Conservation (phyloP, 139 green algal genomes). For the Auxenochlorella pyrenoidosa region DNA sequence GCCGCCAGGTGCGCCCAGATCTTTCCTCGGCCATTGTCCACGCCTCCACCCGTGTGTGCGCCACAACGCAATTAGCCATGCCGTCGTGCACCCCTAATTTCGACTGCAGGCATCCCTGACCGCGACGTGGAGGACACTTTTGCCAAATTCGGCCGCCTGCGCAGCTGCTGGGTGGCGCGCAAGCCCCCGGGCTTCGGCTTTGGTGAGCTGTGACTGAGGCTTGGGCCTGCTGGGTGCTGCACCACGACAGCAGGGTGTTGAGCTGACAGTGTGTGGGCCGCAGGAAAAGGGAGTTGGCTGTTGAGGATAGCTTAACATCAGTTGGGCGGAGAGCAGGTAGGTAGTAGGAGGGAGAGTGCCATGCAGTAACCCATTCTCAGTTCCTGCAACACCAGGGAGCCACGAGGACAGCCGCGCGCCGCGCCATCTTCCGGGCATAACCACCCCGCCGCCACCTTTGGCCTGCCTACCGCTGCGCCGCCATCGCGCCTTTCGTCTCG, state of each 20-base stretch:
- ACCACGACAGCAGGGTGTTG: neutral
- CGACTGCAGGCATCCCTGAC: conserved; percentile 39
- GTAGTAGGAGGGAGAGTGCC: neutral
- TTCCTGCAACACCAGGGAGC: neutral
- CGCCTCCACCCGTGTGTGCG: neutral
- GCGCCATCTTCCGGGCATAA: no score
- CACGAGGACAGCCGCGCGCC: no score
- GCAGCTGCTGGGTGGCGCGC: conserved; percentile 64
- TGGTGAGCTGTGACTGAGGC: conserved; percentile 37
- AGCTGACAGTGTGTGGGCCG: neutral
- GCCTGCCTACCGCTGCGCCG: no score
- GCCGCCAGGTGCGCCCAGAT: neutral
- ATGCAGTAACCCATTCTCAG: neutral
- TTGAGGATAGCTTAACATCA: neutral
- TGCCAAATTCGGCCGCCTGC: conserved; percentile 49
- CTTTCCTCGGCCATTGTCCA: no score
- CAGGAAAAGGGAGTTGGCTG: neutral
- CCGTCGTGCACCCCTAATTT: neutral
- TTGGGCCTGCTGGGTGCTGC: neutral
- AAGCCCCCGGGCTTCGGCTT: conserved; percentile 64
- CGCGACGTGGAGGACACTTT: conserved; percentile 53
- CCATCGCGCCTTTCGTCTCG: no score
- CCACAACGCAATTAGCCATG: neutral
- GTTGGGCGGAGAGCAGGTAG: no score
- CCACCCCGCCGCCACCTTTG: no score